A percentile compares a stretch with the other conserved stretches of the same genome.
These are phyloP conservation scores for Sarocladium oryzae DNA, from an alignment of 2,329 filamentous ascomycete species.

Conservation along the genomic window DNA sequence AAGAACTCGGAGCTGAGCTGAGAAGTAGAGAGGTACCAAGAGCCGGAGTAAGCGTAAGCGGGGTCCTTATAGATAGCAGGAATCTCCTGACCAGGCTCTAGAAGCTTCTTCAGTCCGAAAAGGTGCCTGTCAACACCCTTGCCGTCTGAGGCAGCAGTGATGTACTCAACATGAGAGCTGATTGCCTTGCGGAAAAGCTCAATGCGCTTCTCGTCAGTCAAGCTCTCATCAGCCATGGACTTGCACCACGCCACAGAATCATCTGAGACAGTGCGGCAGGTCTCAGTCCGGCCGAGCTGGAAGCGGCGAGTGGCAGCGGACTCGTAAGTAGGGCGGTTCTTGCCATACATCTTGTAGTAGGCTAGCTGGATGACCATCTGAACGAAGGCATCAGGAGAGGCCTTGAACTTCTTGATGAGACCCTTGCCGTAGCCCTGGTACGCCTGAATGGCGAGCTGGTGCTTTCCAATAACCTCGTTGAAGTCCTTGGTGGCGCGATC, in stretches of 20 bases:
- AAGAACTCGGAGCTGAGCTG: conserved; percentile 96
- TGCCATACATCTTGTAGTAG: conserved; percentile 98
- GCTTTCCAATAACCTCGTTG: conserved; percentile 69
- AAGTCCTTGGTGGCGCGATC: conserved; percentile 75
- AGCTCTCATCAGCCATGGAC: conserved; percentile 67
- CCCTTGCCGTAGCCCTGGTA: conserved; percentile 98
- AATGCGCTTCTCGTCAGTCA: conserved; percentile 58
- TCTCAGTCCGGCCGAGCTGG: conserved; percentile 94
- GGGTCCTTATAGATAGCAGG: conserved; percentile 84
- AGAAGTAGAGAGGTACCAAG: conserved; percentile 83
- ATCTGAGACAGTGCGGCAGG: conserved; percentile 85
- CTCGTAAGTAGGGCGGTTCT: conserved; percentile 96
- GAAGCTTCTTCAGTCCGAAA: conserved; percentile 91
- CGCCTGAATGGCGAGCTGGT: conserved; percentile 88
- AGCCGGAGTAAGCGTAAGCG: conserved; percentile 73
- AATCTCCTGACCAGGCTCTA: conserved; percentile 72
- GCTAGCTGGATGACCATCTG: conserved; percentile 98
- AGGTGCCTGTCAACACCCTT: conserved; percentile 93
- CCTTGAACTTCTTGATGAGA: conserved; percentile 99
- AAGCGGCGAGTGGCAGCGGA: conserved; percentile 91
- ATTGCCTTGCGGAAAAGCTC: conserved; percentile 78
- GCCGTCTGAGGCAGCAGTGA: conserved; percentile 79
- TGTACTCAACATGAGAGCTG: conserved; percentile 82
- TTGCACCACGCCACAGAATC: conserved; percentile 87
- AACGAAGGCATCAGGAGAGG: conserved; percentile 93